phyloP scores from a whole-genome alignment of 2,329 filamentous ascomycete genomes.

The Fusarium sacchari region DNA sequence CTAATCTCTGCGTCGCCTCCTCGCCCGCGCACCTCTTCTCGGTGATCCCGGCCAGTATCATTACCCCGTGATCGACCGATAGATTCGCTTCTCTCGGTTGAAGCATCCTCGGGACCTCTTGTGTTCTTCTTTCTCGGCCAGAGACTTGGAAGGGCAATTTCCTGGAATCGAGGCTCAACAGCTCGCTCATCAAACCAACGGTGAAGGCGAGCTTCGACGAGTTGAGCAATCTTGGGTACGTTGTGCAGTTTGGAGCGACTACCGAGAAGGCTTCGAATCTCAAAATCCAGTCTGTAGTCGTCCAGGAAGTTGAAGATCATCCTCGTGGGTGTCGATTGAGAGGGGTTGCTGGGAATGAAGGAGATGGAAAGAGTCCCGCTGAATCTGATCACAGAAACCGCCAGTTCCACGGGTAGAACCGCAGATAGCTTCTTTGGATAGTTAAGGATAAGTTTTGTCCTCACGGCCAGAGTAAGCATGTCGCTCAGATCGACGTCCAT shows the following conservation, averaged over 20 bases:
- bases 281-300: constrained; percentile 86
- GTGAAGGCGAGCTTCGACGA: constrained; percentile 82
- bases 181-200: constrained; percentile 89
- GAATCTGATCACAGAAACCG: constrained; percentile 92
- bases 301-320: constrained; percentile 95
- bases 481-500: constrained; percentile 98
- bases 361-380: constrained; percentile 94
- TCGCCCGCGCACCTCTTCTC: constrained; percentile 61
- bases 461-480: constrained; percentile 92
- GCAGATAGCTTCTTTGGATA: constrained; percentile 92
- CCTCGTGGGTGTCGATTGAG: constrained; percentile 74
- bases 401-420: constrained; percentile 88
- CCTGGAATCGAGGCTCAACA: constrained; percentile 87
- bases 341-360: constrained; percentile 81
- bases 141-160: constrained; percentile 82
- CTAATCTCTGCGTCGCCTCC: constrained; percentile 57
- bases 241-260: constrained; percentile 84
- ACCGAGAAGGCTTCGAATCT: constrained; percentile 81
- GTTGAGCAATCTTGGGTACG: constrained; percentile 87
- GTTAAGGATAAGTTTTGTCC: constrained; percentile 93
- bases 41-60: constrained; percentile 61
- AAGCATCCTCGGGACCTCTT: constrained; percentile 72
- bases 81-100: constrained; percentile 58
- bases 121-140: constrained; percentile 90
- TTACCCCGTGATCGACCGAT: constrained; percentile 64